Base-by-base conservation (phyloP, 2,329 filamentous ascomycete species). In the Epichloe hybrida region DNA sequence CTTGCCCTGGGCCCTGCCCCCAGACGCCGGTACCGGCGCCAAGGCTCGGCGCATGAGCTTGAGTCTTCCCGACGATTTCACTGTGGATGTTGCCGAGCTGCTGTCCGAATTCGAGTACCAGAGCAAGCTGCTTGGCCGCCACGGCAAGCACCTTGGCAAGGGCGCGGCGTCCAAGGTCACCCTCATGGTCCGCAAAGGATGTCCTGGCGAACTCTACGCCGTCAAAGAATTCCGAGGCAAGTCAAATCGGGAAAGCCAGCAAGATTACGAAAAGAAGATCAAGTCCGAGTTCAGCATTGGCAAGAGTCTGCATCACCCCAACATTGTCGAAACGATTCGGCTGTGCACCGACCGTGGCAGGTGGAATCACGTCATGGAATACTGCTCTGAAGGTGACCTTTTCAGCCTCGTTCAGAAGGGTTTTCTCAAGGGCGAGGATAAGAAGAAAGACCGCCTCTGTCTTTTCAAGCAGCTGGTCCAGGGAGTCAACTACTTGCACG, bases 321-420 rank as follows among this genome's bases (percentile, higher is more conserved):
- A 95, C 64, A 86, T 95, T 58, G 85, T 95, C 55, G 79, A 88
- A 65, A 90, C 87, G 0, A 70, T 89, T 50, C 80, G 83, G 34
- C 73, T 95, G 5, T 93, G 88, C 69, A 81, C 77, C 13, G 77
- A 89, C 57, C 78, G 82, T 57, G 80, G 79, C 35, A 81, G 84
- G 39, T 94, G 86, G 85, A 90, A 88, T 64, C 87, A 94, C 64
- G 87, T 95, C 51, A 95, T 95, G 89, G 88, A 95, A 64, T 94
- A 86, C 64, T 95, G 89, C 69, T 76, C 80, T 3, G 80, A 88
- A 57, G 88, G 89, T 44, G 89, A 95, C 61, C 71, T 95, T 5
- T 91, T 85, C 64, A 74, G 75, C 54, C 70, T 95, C 12, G 83
- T 94, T 39, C 78, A 83, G 56, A 84, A 83, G 63, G 77, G 78